Percentiles rank a stretch among this genome's conserved stretches.
Evolutionary conservation across 2,329 filamentous ascomycete genomes (phyloP).

Genomic region (Tolypocladium ophioglossoides): DNA sequence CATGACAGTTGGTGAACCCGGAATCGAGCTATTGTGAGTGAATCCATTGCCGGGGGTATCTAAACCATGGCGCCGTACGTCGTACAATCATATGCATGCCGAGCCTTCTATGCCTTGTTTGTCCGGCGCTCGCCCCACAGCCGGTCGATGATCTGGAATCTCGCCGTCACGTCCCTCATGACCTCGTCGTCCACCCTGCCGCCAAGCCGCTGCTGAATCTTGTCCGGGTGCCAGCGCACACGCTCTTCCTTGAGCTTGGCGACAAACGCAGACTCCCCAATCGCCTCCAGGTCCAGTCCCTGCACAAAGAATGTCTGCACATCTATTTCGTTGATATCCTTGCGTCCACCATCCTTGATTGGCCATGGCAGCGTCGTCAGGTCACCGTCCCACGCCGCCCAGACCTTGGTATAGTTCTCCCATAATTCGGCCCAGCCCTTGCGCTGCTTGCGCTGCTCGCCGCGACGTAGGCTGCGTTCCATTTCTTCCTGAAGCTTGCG

Average conservation of each 20-base stretch:
- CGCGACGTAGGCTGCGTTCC: slow-evolving; percentile 57
- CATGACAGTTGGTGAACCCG: neutral
- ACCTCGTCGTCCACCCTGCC: slow-evolving; percentile 58
- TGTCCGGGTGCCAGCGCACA: slow-evolving; percentile 94
- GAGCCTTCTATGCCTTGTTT: neutral
- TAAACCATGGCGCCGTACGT: neutral
- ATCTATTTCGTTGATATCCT: slow-evolving; percentile 44
- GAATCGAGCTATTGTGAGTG: neutral
- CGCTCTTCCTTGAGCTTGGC: slow-evolving; percentile 67
- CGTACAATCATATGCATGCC: neutral
- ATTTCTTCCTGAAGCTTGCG: slow-evolving; percentile 50
- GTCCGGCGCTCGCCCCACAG: slow-evolving; percentile 58
- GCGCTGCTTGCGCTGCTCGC: slow-evolving; percentile 48
- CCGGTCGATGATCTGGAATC: slow-evolving; percentile 83
- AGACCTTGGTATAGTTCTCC: slow-evolving; percentile 52
- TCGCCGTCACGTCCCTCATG: slow-evolving; percentile 72
- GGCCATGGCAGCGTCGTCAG: slow-evolving; percentile 57
- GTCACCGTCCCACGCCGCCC: slow-evolving; percentile 44
- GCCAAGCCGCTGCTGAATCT: slow-evolving; percentile 84
- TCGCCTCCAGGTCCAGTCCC: slow-evolving; percentile 29
- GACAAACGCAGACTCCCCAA: slow-evolving; percentile 34
- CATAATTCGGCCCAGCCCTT: slow-evolving; percentile 50
- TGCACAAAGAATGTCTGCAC: slow-evolving; percentile 60
- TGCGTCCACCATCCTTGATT: slow-evolving; percentile 44
- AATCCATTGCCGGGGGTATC: neutral